A percentile compares a stretch with the other conserved stretches of the same genome.
Conservation (phyloP, 805 yeast species). For the Lipomyces yamanashiensis region DNA sequence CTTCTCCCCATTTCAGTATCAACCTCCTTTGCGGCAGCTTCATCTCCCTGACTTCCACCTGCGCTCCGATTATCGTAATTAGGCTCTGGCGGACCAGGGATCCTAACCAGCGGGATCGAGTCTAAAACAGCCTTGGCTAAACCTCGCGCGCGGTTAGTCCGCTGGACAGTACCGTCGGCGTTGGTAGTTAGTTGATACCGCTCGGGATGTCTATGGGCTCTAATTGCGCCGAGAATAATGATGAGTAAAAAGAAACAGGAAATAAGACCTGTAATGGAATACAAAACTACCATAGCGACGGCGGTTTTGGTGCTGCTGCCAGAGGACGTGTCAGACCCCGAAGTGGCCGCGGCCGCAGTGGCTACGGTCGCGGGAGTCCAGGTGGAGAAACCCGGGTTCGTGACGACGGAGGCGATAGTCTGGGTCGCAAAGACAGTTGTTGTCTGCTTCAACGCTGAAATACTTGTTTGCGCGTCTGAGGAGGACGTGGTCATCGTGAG, state of each 20-base stretch:
- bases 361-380: slow-evolving; percentile 13
- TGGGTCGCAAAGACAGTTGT: slow-evolving; percentile 20
- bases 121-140: slow-evolving; percentile 47
- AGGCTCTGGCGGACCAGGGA: slow-evolving; percentile 20
- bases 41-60: neutral
- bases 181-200: slow-evolving; percentile 38
- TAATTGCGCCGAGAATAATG: slow-evolving; percentile 44
- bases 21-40: neutral
- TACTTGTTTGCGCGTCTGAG: neutral
- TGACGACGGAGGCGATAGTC: slow-evolving; percentile 9
- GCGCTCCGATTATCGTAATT: slow-evolving; percentile 1
- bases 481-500: slow-evolving; percentile 6
- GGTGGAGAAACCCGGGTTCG: slow-evolving; percentile 17
- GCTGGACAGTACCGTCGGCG: slow-evolving; percentile 31
- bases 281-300: slow-evolving; percentile 43
- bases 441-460: neutral
- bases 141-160: slow-evolving; percentile 42
- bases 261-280: slow-evolving; percentile 42
- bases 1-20: neutral
- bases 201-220: slow-evolving; percentile 46
- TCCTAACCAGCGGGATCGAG: slow-evolving; percentile 45
- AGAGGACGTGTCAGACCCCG: neutral
- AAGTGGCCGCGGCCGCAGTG: neutral
- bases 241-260: slow-evolving; percentile 42
- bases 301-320: slow-evolving; percentile 32